These are phyloP conservation scores for Asterophora lycoperdoides DNA, from an alignment of 768 basidiomycete species.

Conservation along the genomic window DNA sequence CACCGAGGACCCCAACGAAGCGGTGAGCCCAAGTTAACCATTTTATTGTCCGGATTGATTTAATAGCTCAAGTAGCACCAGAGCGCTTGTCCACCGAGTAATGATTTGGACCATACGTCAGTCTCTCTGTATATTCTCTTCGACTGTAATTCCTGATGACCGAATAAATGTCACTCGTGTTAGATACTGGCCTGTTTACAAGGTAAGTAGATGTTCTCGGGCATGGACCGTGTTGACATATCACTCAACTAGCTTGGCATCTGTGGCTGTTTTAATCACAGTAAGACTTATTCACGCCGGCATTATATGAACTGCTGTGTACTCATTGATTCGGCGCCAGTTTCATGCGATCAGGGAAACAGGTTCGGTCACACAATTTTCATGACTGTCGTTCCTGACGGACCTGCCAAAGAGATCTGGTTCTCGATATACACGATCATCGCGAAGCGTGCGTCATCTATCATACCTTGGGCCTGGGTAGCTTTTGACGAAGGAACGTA, in stretches of 20 bases:
- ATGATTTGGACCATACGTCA: conserved; percentile 24
- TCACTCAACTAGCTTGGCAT: conserved; percentile 15
- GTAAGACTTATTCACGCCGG: conserved; percentile 11
- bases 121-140: conserved; percentile 3
- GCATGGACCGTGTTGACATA: neutral
- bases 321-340: conserved; percentile 7
- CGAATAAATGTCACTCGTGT: neutral
- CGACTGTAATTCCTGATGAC: neutral
- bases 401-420: conserved; percentile 20
- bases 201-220: conserved; percentile 9
- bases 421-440: conserved; percentile 23
- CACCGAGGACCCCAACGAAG: conserved; percentile 3
- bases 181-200: conserved; percentile 23
- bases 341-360: conserved; percentile 21
- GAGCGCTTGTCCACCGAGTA: conserved; percentile 19
- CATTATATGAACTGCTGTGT: neutral
- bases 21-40: conserved; percentile 10
- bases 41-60: neutral
- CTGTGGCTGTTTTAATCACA: conserved; percentile 19
- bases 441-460: conserved; percentile 18
- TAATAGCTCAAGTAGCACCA: conserved; percentile 8
- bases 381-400: neutral
- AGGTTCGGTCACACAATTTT: neutral
- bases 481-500: neutral
- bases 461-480: neutral